Percentiles rank a stretch among this genome's conserved stretches.
These are phyloP conservation scores for Phytophthora nicotianae DNA, from an alignment of 352 stramenopile species.

Conservation along the genomic window DNA sequence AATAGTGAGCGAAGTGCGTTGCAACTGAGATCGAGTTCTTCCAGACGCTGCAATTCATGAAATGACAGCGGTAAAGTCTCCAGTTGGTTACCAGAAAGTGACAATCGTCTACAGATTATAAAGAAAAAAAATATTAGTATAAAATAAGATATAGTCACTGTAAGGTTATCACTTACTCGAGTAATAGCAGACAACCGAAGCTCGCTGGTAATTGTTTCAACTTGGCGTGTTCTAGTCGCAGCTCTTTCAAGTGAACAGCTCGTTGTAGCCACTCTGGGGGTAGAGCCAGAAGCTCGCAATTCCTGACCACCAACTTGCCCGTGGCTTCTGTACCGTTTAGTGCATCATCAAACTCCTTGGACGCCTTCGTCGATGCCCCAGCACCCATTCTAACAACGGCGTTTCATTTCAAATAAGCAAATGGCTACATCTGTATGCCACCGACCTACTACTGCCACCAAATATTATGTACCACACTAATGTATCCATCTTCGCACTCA, in stretches of 20 bases:
- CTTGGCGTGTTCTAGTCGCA: slow-evolving; percentile 40
- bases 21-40: slow-evolving; percentile 46
- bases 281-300: slow-evolving; percentile 50
- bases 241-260: slow-evolving; percentile 48
- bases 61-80: slow-evolving; percentile 65
- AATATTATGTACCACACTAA: background rate
- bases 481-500: background rate
- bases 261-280: slow-evolving; percentile 47
- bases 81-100: slow-evolving; percentile 55
- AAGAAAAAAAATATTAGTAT: background rate
- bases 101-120: slow-evolving; percentile 40
- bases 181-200: slow-evolving; percentile 52
- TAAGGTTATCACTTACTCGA: slow-evolving; percentile 40
- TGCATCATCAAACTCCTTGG: slow-evolving; percentile 48
- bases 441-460: background rate
- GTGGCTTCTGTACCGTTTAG: slow-evolving; percentile 15
- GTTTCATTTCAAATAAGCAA: background rate
- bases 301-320: slow-evolving; percentile 32
- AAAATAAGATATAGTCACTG: background rate
- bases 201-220: slow-evolving; percentile 49
- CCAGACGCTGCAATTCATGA: slow-evolving; percentile 42
- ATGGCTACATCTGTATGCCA: background rate
- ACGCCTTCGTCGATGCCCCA: slow-evolving; percentile 41
- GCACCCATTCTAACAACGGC: slow-evolving; percentile 29
- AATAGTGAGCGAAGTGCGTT: slow-evolving; percentile 51